Conservation (phyloP, 1,284 basidiomycete species). For the Trametes pubescens region DNA sequence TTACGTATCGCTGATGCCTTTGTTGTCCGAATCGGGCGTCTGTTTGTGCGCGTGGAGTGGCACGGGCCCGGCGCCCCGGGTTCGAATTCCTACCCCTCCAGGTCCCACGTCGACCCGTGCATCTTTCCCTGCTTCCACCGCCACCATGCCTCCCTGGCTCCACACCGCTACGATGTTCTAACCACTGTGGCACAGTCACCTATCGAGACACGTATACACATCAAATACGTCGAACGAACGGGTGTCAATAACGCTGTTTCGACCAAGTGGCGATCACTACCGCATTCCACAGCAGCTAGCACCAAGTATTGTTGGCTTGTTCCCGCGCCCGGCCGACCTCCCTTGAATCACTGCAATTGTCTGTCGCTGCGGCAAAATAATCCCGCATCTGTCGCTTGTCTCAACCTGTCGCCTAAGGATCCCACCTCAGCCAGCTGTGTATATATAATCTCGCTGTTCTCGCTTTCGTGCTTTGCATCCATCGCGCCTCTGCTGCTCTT, state of each 20-base stretch:
- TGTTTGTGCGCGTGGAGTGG: constrained; percentile 1
- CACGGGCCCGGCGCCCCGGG: not conserved
- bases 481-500: not conserved
- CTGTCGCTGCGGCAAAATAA: too few species aligned
- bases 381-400: not conserved
- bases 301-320: not conserved
- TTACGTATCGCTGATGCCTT: not conserved
- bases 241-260: too few species aligned
- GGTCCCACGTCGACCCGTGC: not conserved
- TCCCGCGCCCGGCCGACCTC: too few species aligned
- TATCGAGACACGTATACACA: not conserved
- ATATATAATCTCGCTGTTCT: not conserved
- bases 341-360: too few species aligned
- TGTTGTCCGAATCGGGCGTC: not conserved
- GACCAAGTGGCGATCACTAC: too few species aligned
- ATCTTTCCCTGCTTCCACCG: not conserved
- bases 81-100: not conserved
- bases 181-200: not conserved
- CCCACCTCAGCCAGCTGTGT: not conserved
- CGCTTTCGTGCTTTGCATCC: not conserved
- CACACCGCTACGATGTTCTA: not conserved
- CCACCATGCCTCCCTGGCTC: not conserved
- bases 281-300: too few species aligned
- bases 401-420: not conserved
- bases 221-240: too few species aligned